A percentile compares a stretch with the other conserved stretches of the same genome.
Evolutionary conservation across 1,139 yeast genomes (phyloP).

Genomic region (Suhomyces atakaporum): DNA sequence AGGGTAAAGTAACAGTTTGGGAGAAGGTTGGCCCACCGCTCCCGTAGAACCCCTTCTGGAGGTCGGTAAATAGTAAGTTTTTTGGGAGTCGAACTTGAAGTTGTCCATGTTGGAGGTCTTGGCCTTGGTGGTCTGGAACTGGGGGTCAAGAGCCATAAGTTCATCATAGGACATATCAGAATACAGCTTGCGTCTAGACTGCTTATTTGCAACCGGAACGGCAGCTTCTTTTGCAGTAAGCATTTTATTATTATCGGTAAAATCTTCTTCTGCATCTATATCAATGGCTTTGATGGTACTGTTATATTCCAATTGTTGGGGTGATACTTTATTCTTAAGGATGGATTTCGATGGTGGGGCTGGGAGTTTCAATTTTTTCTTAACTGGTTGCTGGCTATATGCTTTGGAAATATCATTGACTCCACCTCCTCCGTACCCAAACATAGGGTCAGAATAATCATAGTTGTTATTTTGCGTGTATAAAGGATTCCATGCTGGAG

Average conservation of each 20-base stretch:
- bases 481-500: conserved; percentile 13
- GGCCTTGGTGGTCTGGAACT: conserved; percentile 40
- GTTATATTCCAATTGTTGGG: conserved; percentile 22
- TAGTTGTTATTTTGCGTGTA: conserved; percentile 3
- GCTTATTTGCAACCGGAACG: conserved; percentile 6
- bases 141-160: conserved; percentile 60
- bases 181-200: conserved; percentile 52
- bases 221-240: conserved; percentile 3
- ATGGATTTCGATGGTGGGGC: conserved; percentile 44
- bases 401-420: conserved; percentile 20
- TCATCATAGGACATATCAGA: conserved; percentile 68
- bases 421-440: conserved; percentile 18
- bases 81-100: conserved; percentile 45
- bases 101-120: conserved; percentile 35
- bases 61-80: conserved; percentile 38
- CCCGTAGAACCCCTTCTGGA: conserved; percentile 7
- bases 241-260: conserved; percentile 14
- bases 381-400: conserved; percentile 16
- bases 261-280: conserved; percentile 16
- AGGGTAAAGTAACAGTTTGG: conserved; percentile 26
- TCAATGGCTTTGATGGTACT: conserved; percentile 6
- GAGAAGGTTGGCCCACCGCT: conserved; percentile 8
- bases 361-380: conserved; percentile 24
- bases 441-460: conserved; percentile 10
- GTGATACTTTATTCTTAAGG: conserved; percentile 39